Evolutionary conservation across 2,329 filamentous ascomycete species (phyloP).

Genomic region (Pezicula carpinea): DNA sequence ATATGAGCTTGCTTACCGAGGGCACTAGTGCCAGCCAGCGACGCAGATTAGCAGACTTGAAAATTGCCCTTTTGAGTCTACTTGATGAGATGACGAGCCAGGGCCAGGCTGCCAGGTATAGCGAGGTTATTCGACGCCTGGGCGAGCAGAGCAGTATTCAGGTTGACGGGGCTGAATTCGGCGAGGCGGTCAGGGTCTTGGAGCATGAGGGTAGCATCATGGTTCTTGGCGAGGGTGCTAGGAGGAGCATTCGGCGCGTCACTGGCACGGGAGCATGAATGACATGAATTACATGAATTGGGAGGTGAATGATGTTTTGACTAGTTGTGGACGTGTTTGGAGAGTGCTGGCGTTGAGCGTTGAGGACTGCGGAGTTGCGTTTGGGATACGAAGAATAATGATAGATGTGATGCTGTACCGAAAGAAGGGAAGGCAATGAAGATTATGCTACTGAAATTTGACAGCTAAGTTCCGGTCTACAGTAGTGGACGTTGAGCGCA

Average conservation of each 20-base stretch:
- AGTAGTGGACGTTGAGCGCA: too few relatives aligned
- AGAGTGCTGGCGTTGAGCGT: neutral
- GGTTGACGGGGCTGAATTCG: constrained; percentile 76
- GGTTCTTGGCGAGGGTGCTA: constrained; percentile 77
- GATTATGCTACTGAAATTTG: too few relatives aligned
- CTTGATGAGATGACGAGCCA: constrained; percentile 75
- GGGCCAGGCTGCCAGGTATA: constrained; percentile 66
- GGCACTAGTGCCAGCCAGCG: constrained; percentile 89
- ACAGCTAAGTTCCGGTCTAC: too few relatives aligned
- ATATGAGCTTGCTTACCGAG: constrained; percentile 93
- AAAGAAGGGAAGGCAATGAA: too few relatives aligned
- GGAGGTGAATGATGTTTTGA: too few relatives aligned
- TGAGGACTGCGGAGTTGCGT: neutral
- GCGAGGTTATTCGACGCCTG: constrained; percentile 71
- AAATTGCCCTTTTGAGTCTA: constrained; percentile 67
- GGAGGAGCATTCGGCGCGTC: constrained; percentile 76
- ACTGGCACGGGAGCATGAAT: constrained; percentile 38
- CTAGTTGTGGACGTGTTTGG: neutral
- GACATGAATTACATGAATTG: too few relatives aligned
- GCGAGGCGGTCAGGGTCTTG: constrained; percentile 71
- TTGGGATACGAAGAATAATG: too few relatives aligned
- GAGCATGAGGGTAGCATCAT: constrained; percentile 83
- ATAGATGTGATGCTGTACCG: too few relatives aligned
- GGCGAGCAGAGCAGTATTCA: constrained; percentile 65
- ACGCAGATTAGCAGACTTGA: constrained; percentile 76